Base-by-base conservation (phyloP, 306 rosid species). In the Quercus ilex region DNA sequence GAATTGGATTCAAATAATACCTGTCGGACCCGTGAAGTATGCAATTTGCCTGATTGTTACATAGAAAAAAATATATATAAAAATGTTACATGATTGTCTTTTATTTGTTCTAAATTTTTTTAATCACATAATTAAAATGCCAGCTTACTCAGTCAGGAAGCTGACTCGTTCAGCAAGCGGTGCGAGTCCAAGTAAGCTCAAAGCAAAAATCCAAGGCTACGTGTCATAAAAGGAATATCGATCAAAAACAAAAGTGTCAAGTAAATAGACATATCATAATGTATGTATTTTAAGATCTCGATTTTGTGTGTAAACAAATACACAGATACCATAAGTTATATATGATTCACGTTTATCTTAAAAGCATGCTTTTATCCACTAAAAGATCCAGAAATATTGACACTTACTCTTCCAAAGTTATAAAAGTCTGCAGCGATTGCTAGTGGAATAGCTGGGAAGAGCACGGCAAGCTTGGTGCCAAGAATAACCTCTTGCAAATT, bases 111-210 rank as follows among this genome's bases (percentile, higher is more conserved):
- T 14, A 52, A 72, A 31, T 52, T 25, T 28, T 3, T 6, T 13
- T 12, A 15, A 19, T 49, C 28, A n/a, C n/a, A 30, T 38, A 3
- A 31, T 55, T 30, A 19, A n/a, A n/a, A 63, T 67, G 35, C 1
- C 57, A 79, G 57, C 98, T 88, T 85, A 94, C 98, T 94, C 98
- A 5, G 98, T 94, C 18, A 94, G 86, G 62, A 94, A 94, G 86
- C 98, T 94, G 79, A 94, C 94, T 46, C 98, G 97, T 88, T 94
- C 98, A 14, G 98, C 98, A 6, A 94, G 84, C 3, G 97, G 97
- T 74, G 97, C 92, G 18, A 94, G 97, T 76, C 94, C 98, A 85
- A 94, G 85, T 30, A 94, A 57, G 77, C 98, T 94, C 87, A 89
- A 76, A 2, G 91, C 94, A 77, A 94, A 94, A 14, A 94, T 87